Percentiles rank a stretch among this genome's conserved stretches.
Conservation (phyloP, 2,329 filamentous ascomycete genomes). For the Curvularia sp. region DNA sequence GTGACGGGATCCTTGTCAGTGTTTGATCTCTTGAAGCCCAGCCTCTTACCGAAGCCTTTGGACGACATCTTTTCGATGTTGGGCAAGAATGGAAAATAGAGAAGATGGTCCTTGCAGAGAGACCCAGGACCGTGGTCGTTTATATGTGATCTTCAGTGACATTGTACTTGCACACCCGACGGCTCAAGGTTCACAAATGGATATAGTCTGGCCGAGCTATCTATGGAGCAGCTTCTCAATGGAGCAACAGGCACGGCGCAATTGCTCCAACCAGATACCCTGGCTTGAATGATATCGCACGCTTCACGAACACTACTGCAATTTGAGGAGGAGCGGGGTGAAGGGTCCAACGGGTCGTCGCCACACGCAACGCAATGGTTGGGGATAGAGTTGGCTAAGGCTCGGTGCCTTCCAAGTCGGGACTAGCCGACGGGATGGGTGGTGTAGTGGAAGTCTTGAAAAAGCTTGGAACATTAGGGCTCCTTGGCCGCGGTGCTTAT, state of each 20-base stretch:
- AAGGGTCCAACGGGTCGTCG: neutral
- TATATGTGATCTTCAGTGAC: neutral
- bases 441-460: neutral
- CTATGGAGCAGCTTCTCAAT: neutral
- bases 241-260: neutral
- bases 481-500: neutral
- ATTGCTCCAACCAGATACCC: neutral
- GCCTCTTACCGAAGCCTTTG: slow-evolving; percentile 2
- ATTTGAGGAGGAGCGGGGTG: neutral
- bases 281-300: neutral
- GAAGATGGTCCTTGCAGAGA: neutral
- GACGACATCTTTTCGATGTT: slow-evolving; percentile 1
- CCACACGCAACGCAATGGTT: neutral
- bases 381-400: neutral
- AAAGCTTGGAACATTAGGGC: neutral
- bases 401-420: neutral
- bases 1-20: neutral
- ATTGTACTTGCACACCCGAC: neutral
- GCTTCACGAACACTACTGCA: neutral
- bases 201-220: neutral
- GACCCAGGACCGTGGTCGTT: neutral
- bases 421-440: neutral
- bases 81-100: neutral
- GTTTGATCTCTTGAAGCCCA: slow-evolving; percentile 1
- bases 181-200: neutral